phyloP scores from a whole-genome alignment of 352 stramenopile species.

The Phytophthora tubulina region DNA sequence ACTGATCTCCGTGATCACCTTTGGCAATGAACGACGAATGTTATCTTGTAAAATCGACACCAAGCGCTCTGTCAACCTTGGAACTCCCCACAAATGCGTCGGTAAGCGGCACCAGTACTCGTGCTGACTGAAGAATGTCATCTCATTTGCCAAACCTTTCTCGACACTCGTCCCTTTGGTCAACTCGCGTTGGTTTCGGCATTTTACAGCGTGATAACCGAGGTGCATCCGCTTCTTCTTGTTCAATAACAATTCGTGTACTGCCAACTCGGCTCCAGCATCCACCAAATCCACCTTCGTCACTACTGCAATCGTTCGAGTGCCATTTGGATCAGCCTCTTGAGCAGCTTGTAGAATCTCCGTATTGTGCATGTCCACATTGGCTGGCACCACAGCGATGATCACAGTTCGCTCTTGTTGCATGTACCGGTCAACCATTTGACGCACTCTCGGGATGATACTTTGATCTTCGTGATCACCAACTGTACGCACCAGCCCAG shows the following conservation, averaged over 20 bases:
- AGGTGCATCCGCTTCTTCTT: conserved; percentile 71
- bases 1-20: conserved; percentile 57
- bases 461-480: conserved; percentile 67
- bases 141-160: conserved; percentile 60
- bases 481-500: conserved; percentile 79
- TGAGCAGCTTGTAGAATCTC: conserved; percentile 80
- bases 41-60: conserved; percentile 63
- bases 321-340: conserved; percentile 70
- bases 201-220: conserved; percentile 91
- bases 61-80: conserved; percentile 44
- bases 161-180: conserved; percentile 64
- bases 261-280: conserved; percentile 68
- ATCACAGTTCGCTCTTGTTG: conserved; percentile 82
- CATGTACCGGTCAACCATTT: conserved; percentile 81
- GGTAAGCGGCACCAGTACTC: conserved; percentile 53
- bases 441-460: conserved; percentile 76
- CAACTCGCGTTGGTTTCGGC: conserved; percentile 77
- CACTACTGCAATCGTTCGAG: conserved; percentile 87
- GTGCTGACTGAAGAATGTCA: conserved; percentile 64
- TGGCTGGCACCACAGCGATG: conserved; percentile 86
- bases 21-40: conserved; percentile 54
- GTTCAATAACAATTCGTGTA: conserved; percentile 83
- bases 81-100: conserved; percentile 45
- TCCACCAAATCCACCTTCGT: conserved; percentile 93
- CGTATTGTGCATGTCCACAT: conserved; percentile 89